These are phyloP conservation scores for Cystobasidium sp. DNA, from an alignment of 1,284 basidiomycete genomes.

Conservation along the genomic window DNA sequence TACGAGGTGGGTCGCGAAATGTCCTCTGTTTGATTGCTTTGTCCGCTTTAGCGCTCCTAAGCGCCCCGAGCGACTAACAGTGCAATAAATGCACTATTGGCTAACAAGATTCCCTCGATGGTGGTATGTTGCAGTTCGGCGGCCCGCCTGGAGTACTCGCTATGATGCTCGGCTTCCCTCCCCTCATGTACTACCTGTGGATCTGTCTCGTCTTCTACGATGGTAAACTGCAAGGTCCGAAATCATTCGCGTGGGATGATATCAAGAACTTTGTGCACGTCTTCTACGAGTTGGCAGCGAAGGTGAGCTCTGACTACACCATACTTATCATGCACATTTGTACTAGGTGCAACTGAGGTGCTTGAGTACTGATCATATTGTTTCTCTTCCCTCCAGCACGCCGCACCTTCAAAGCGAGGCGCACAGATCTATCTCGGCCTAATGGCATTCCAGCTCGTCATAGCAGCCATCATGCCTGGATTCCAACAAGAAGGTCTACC, in stretches of 20 bases:
- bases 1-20: slow-evolving; percentile 29
- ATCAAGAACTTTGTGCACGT: slow-evolving; percentile 45
- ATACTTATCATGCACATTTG: neutral
- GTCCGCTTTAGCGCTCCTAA: too few relatives aligned
- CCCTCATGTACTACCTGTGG: slow-evolving; percentile 97
- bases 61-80: neutral
- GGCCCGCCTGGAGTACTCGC: slow-evolving; percentile 87
- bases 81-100: neutral
- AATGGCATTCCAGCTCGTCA: slow-evolving; percentile 83
- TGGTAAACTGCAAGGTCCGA: slow-evolving; percentile 77
- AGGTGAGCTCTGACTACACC: slow-evolving; percentile 29
- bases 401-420: slow-evolving; percentile 84
- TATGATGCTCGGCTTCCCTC: slow-evolving; percentile 93
- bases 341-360: neutral
- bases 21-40: too few relatives aligned
- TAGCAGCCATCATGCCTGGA: slow-evolving; percentile 89
- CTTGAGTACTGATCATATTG: neutral
- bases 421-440: slow-evolving; percentile 88
- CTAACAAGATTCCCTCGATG: neutral
- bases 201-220: slow-evolving; percentile 97
- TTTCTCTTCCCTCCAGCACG: slow-evolving; percentile 66
- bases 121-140: slow-evolving; percentile 73
- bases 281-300: slow-evolving; percentile 47
- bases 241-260: slow-evolving; percentile 3
- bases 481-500: slow-evolving; percentile 91